Base-by-base conservation (phyloP, 148 eudicot genomes). In the Heliosperma pusillum region DNA sequence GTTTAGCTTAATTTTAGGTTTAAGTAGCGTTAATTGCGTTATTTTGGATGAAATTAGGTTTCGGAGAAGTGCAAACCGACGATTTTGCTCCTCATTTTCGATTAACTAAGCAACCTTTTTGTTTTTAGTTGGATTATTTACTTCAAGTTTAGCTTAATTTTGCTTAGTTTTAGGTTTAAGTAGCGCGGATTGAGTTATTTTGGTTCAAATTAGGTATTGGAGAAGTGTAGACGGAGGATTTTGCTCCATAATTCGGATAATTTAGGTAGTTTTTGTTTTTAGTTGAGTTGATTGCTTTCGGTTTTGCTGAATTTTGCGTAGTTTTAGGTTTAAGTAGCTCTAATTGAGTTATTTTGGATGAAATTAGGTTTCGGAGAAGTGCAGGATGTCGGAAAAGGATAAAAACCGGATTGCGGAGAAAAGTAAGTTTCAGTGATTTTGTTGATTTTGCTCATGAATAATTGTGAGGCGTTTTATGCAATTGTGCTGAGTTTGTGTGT, bases 321-420 rank as follows among this genome's bases (percentile, higher is more conserved):
- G 7, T 29, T 47, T 47, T 47, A 47, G 53, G 53, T 11, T 47
- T 50, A 13, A 50, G 19, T 50, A 50, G 55, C 19, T 13, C 17
- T 50, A 15, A 11, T 50, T 50, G 55, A 50, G 15, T 50, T 40
- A 52, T 52, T 50, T 21, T 75, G 24, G 40, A 2, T 73, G 42
- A 27, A 76, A 72, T 3, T 19, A 66, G 76, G 76, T 76, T 76
- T 69, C 76, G 2, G 79, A 80, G 25, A 80, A 76, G 55, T 25
- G 78, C 52, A 80, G 71, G 58, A 69, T 80, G 75, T 80, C 79
- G 11, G 82, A 80, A 47, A 74, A 75, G 61, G 83, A 81, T 15
- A 81, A 77, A 52, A 81, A 61, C 70, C 77, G 65, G 45, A 81
- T 81, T 52, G 83, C 77, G 7, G 83, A 81, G 69, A 81, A 77